A percentile compares a stretch with the other conserved stretches of the same genome.
Evolutionary conservation across 2,329 filamentous ascomycete genomes (phyloP).

Genomic region (Pestalotiopsis sp.): DNA sequence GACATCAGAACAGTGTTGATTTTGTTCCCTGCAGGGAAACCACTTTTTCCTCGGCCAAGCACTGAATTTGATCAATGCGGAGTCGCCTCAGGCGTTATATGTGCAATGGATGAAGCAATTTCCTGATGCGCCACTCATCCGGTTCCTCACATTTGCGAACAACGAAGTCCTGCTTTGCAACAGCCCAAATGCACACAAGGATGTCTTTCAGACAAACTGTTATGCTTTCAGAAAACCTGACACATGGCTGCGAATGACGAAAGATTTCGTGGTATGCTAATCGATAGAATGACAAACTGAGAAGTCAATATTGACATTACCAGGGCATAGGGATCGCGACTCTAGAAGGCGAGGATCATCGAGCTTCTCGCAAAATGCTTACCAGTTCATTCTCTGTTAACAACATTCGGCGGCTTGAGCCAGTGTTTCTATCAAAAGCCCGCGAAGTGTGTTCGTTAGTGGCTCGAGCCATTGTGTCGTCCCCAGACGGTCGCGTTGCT

Average conservation of each 20-base stretch:
- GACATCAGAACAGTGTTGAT: not conserved
- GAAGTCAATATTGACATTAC: constrained; percentile 22
- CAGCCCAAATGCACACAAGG: constrained; percentile 21
- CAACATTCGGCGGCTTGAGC: constrained; percentile 35
- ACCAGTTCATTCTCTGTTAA: constrained; percentile 30
- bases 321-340: constrained; percentile 9
- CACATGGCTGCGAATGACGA: constrained; percentile 23
- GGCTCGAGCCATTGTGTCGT: constrained; percentile 11
- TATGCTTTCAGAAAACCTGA: constrained; percentile 1
- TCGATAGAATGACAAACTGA: constrained; percentile 20
- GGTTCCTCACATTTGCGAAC: constrained; percentile 27
- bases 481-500: not conserved
- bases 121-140: constrained; percentile 27
- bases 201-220: constrained; percentile 30
- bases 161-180: constrained; percentile 26
- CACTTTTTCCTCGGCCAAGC: constrained; percentile 23
- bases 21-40: constrained; percentile 14
- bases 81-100: constrained; percentile 18
- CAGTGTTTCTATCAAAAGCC: constrained; percentile 35
- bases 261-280: constrained; percentile 19
- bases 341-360: constrained; percentile 37
- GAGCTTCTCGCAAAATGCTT: constrained; percentile 34
- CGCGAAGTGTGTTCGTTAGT: constrained; percentile 23
- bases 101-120: constrained; percentile 24
- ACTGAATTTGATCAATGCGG: constrained; percentile 16